A percentile compares a stretch with the other conserved stretches of the same genome.
These are phyloP conservation scores for Fusarium equiseti DNA, from an alignment of 2,329 filamentous ascomycete genomes.

Conservation along the genomic window DNA sequence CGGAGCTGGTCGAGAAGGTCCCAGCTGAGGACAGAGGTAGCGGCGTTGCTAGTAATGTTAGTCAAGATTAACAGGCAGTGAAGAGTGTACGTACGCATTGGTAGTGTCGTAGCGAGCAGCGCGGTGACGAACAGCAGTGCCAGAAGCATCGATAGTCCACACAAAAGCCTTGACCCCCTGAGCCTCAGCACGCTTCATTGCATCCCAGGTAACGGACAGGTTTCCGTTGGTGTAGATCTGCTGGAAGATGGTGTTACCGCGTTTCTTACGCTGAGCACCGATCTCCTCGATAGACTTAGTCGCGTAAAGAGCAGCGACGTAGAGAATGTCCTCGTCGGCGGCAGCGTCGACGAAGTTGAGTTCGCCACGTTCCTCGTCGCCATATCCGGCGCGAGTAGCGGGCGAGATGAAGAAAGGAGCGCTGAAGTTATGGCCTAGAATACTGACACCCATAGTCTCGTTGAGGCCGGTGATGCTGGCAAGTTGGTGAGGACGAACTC, in stretches of 20 bases:
- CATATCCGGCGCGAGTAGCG: conserved; percentile 58
- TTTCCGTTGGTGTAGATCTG: conserved; percentile 53
- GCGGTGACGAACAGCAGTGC: conserved; percentile 41
- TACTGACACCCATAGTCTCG: conserved; percentile 54
- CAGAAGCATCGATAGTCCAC: conserved; percentile 53
- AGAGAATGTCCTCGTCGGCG: conserved; percentile 59
- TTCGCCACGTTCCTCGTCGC: conserved; percentile 57
- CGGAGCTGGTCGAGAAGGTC: conserved; percentile 49
- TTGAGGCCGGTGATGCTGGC: conserved; percentile 52
- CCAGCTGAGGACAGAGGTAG: conserved; percentile 43
- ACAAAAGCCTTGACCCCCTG: conserved; percentile 55
- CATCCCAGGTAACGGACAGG: conserved; percentile 50
- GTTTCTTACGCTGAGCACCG: conserved; percentile 44
- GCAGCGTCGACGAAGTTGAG: conserved; percentile 62
- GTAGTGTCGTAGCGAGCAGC: conserved; percentile 47
- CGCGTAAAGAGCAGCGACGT: conserved; percentile 54
- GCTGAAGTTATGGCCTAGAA: conserved; percentile 61
- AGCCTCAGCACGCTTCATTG: conserved; percentile 50
- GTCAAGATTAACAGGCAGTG: not conserved
- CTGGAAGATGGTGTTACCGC: conserved; percentile 50
- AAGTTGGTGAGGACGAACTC: conserved; percentile 55
- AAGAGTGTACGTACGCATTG: conserved; percentile 24
- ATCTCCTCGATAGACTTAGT: conserved; percentile 53
- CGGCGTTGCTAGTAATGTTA: conserved; percentile 22
- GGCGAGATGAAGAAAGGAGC: conserved; percentile 64